Percentiles rank a stretch among this genome's conserved stretches.
These are phyloP conservation scores for Chaetomium tenue DNA, from an alignment of 495 filamentous ascomycete genomes.

Conservation along the genomic window DNA sequence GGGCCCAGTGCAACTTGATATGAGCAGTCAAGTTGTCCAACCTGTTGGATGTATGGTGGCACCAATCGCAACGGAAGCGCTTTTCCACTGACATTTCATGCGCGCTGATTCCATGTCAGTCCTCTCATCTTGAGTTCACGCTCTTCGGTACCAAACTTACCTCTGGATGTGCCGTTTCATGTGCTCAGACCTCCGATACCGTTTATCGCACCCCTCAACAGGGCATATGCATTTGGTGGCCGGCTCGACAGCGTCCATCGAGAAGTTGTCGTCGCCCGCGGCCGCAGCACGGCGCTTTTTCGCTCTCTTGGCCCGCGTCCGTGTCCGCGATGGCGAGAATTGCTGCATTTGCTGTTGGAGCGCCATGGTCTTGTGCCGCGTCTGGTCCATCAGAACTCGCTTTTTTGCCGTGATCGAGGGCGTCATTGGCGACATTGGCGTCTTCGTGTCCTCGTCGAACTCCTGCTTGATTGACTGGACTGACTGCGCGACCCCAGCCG, in stretches of 20 bases:
- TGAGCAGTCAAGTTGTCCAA: constrained; percentile 55
- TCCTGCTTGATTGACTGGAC: constrained; percentile 1
- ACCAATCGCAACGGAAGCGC: constrained; percentile 24
- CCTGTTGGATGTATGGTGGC: constrained; percentile 56
- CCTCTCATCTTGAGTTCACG: not conserved
- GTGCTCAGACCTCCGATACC: constrained; percentile 62
- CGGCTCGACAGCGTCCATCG: constrained; percentile 29
- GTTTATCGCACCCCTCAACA: constrained; percentile 35
- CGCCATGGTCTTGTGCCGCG: constrained; percentile 36
- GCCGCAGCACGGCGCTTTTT: not conserved
- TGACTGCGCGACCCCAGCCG: not conserved
- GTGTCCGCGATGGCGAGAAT: not conserved
- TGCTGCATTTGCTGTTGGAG: constrained; percentile 37
- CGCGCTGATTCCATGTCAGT: too few relatives aligned
- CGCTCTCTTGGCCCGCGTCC: constrained; percentile 3
- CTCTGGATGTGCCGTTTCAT: constrained; percentile 62
- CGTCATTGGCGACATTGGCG: not conserved
- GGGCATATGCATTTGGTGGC: constrained; percentile 21
- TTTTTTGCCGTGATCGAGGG: constrained; percentile 9
- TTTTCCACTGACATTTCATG: not conserved
- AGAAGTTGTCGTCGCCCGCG: constrained; percentile 14
- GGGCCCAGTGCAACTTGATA: constrained; percentile 14
- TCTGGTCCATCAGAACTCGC: constrained; percentile 31
- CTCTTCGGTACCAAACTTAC: constrained; percentile 28
- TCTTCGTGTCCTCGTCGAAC: constrained; percentile 1